A percentile compares a stretch with the other conserved stretches of the same genome.
phyloP scores from a whole-genome alignment of 75 land plant species.

The Gnetum montanum region DNA sequence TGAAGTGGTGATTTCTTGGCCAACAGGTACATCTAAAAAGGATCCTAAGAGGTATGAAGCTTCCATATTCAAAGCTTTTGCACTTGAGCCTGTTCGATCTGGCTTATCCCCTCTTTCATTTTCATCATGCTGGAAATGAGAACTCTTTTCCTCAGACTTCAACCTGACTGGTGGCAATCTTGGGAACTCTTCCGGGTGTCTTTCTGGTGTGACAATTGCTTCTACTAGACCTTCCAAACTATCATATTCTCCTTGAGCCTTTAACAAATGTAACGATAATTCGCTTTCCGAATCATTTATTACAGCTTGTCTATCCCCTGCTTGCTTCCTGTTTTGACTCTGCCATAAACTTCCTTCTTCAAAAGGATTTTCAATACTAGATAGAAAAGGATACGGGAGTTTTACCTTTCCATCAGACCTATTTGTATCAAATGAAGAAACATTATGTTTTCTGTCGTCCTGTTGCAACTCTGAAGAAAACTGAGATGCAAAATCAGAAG shows the following conservation, averaged over 20 bases:
- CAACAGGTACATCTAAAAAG: slow-evolving; percentile 74
- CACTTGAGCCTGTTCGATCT: slow-evolving; percentile 26
- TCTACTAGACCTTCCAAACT: slow-evolving; percentile 11
- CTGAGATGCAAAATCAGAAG: not conserved
- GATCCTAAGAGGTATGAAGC: slow-evolving; percentile 57
- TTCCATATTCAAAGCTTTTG: slow-evolving; percentile 20
- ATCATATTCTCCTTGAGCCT: slow-evolving; percentile 17
- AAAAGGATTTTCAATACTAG: slow-evolving; percentile 14
- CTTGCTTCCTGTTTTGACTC: not conserved
- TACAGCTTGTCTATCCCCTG: slow-evolving; percentile 15
- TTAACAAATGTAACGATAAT: slow-evolving; percentile 13
- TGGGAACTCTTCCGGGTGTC: slow-evolving; percentile 55
- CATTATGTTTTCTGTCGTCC: slow-evolving; percentile 4
- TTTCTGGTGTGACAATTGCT: slow-evolving; percentile 19
- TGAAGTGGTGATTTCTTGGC: slow-evolving; percentile 75
- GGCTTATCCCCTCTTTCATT: slow-evolving; percentile 24
- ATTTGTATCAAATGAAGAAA: slow-evolving; percentile 8
- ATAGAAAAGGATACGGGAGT: too few species aligned
- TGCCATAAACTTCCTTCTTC: slow-evolving; percentile 7
- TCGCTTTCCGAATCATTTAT: slow-evolving; percentile 8
- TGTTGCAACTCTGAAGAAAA: slow-evolving; percentile 4
- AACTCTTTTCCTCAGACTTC: slow-evolving; percentile 61
- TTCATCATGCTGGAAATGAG: slow-evolving; percentile 36
- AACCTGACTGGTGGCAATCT: slow-evolving; percentile 78
- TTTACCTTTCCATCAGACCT: too few species aligned